phyloP scores from a whole-genome alignment of 1,284 basidiomycete species.

The Pascua sp. region DNA sequence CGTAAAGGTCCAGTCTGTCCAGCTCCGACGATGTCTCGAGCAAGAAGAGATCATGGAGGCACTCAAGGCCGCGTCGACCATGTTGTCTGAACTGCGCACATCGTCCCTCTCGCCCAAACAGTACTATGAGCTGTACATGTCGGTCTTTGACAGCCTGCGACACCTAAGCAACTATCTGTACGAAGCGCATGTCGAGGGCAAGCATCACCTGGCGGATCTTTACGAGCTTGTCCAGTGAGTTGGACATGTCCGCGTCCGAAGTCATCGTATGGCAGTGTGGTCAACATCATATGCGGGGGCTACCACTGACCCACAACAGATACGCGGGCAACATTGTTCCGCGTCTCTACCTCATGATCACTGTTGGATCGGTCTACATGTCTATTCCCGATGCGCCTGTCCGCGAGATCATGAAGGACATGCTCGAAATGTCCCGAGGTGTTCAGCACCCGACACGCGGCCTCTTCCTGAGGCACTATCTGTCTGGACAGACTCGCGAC shows the following conservation, averaged over 20 bases:
- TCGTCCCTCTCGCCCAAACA: conserved; percentile 89
- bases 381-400: conserved; percentile 89
- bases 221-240: conserved; percentile 93
- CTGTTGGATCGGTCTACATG: conserved; percentile 96
- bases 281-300: not conserved
- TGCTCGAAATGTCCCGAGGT: conserved; percentile 97
- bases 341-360: conserved; percentile 94
- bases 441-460: conserved; percentile 90
- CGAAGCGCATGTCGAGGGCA: conserved; percentile 81
- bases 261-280: not conserved
- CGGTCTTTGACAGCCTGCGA: conserved; percentile 88
- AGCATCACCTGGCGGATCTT: conserved; percentile 90
- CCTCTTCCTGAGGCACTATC: conserved; percentile 86
- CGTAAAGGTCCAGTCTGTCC: conserved; percentile 87
- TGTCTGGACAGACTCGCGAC: conserved; percentile 90
- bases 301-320: conserved; percentile 16
- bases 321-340: conserved; percentile 68
- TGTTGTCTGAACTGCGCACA: conserved; percentile 90
- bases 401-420: conserved; percentile 98
- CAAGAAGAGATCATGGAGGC: conserved; percentile 95
- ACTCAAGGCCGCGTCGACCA: conserved; percentile 87
- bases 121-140: conserved; percentile 97
- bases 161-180: conserved; percentile 91
- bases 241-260: not conserved
- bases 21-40: conserved; percentile 90